Conservation (phyloP, 352 stramenopile species). For the Phytopythium mirpurense region DNA sequence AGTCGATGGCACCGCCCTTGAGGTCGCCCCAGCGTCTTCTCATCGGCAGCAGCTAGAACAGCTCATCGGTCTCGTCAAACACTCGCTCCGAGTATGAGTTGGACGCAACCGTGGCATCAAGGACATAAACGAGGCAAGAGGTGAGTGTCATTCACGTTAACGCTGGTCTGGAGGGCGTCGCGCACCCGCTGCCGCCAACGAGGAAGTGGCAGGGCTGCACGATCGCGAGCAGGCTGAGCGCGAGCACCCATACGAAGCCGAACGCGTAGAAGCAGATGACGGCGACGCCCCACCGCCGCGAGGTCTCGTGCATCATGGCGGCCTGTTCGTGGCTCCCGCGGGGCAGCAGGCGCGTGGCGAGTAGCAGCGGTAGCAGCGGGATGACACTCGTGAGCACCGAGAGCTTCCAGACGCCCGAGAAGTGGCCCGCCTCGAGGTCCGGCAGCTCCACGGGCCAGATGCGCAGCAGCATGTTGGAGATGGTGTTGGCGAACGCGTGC, state of each 20-base stretch:
- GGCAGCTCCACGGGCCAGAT: conserved; percentile 69
- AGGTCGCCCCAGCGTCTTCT: neutral
- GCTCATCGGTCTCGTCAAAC: conserved; percentile 47
- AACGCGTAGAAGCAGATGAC: conserved; percentile 42
- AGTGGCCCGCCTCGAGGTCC: conserved; percentile 51
- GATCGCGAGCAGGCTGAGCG: conserved; percentile 65
- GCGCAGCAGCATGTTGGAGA: conserved; percentile 72
- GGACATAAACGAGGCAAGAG: neutral
- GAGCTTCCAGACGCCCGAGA: conserved; percentile 75
- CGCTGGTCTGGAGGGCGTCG: neutral
- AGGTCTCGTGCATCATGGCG: conserved; percentile 48
- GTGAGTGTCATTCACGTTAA: neutral
- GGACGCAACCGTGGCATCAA: neutral
- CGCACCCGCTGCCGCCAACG: conserved; percentile 59
- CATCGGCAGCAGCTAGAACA: conserved; percentile 52
- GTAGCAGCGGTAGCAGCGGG: conserved; percentile 36
- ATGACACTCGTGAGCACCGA: conserved; percentile 60
- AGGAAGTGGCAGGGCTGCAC: conserved; percentile 51
- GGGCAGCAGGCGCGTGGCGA: conserved; percentile 43
- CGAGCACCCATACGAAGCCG: conserved; percentile 60
- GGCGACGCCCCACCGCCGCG: conserved; percentile 18
- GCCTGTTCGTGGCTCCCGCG: conserved; percentile 42
- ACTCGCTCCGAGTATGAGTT: conserved; percentile 13
- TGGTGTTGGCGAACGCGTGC: conserved; percentile 58
- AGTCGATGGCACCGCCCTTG: neutral